A percentile compares a stretch with the other conserved stretches of the same genome.
phyloP scores from a whole-genome alignment of 192 early-diverging fungal species.

The Gigaspora rosea region DNA sequence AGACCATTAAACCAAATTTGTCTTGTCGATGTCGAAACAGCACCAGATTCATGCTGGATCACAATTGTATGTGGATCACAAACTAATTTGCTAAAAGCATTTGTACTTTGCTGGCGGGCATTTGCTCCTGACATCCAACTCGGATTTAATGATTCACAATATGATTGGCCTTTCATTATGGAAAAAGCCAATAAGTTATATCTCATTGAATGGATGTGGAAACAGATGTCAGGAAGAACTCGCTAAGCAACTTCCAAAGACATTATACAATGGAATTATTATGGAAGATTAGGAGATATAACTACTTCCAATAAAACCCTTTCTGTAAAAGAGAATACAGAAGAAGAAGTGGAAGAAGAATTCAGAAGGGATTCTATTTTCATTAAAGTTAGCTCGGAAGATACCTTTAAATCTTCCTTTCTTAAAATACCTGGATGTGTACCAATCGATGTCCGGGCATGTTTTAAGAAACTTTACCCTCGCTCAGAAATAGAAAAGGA shows the following conservation, averaged over 20 bases:
- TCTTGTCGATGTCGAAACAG: not conserved
- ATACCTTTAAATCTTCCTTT: too few species aligned
- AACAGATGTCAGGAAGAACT: not conserved
- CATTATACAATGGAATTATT: slow-evolving; percentile 6
- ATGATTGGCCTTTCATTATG: slow-evolving; percentile 12
- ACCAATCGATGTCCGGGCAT: not conserved
- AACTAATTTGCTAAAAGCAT: slow-evolving; percentile 13
- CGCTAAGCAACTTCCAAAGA: not conserved
- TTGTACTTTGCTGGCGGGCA: slow-evolving; percentile 18
- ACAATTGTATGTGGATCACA: slow-evolving; percentile 20
- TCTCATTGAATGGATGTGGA: not conserved
- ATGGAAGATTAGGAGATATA: not conserved
- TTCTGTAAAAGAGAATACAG: not conserved
- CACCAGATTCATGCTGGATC: slow-evolving; percentile 4
- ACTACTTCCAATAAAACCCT: not conserved
- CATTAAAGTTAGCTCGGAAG: too few species aligned
- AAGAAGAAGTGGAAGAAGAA: not conserved
- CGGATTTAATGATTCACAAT: slow-evolving; percentile 13
- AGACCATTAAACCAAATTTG: not conserved
- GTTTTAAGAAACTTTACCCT: not conserved
- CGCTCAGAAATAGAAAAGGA: not conserved
- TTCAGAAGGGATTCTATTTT: too few species aligned
- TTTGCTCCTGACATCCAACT: not conserved
- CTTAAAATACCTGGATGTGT: not conserved
- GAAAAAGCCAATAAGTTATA: not conserved